Evolutionary conservation across 768 basidiomycete species (phyloP).

Genomic region (Coprinopsis marcescibilis): DNA sequence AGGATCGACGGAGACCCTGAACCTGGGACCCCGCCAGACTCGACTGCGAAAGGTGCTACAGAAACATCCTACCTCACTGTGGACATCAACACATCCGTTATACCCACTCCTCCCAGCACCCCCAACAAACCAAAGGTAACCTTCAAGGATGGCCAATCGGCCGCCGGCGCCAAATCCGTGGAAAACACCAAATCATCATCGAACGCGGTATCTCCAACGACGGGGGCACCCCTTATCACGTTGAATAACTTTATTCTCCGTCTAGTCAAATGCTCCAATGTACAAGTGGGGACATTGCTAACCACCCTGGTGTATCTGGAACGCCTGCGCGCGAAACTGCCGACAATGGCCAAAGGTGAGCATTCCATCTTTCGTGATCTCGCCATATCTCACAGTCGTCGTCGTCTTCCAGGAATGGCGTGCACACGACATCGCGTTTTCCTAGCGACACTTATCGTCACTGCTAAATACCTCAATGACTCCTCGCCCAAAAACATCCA

Average conservation of each 20-base stretch:
- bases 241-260: conserved; percentile 82
- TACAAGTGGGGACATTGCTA: conserved; percentile 86
- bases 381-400: neutral
- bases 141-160: conserved; percentile 16
- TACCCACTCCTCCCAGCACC: conserved; percentile 49
- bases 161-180: neutral
- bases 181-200: conserved; percentile 1
- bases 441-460: conserved; percentile 90
- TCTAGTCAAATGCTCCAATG: conserved; percentile 76
- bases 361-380: conserved; percentile 13
- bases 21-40: neutral
- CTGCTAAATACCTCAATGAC: conserved; percentile 96
- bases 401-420: conserved; percentile 53
- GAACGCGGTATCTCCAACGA: conserved; percentile 5
- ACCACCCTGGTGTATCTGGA: conserved; percentile 91
- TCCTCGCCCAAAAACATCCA: conserved; percentile 93
- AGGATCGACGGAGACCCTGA: conserved; percentile 50
- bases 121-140: conserved; percentile 10
- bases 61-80: conserved; percentile 3
- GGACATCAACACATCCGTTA: conserved; percentile 25
- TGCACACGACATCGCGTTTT: conserved; percentile 96
- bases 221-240: conserved; percentile 36
- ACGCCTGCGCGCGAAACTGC: conserved; percentile 74
- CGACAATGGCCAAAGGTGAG: conserved; percentile 79
- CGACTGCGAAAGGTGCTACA: neutral